Evolutionary conservation across 192 early-diverging fungal species (phyloP), one percentile per base, ranked within the genome.

Genomic region (Umbelopsis isabellina): DNA sequence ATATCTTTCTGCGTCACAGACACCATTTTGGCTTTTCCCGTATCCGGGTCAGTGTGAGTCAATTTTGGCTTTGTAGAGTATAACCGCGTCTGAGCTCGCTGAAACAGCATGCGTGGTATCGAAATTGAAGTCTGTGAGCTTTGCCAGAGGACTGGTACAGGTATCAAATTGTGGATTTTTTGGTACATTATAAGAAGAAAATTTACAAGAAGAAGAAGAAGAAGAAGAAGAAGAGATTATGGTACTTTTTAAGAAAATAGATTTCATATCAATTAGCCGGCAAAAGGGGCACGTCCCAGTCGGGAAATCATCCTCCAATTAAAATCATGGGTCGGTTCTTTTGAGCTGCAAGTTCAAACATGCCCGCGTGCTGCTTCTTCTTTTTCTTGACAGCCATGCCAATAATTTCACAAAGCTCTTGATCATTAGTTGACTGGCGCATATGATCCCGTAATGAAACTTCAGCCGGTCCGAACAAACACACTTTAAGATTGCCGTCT

Each of bases 271-370:
- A 16, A 50, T n/a, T 48, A 12, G 20, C 4, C 22, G 23, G 4
- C 11, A 15, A 21, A 49, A 30, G 18, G 18, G 13, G 4, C 37
- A n/a, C 21, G 10, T 20, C 35, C 23, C 50, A 8, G 48, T 23
- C 25, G 16, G 23, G 0, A 46, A 13, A 51, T 82, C 80, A 97
- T 46, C 95, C 97, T 20, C 95, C 95, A 80, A 98, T 98, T 16
- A 92, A 79, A 49, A 95, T 94, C 97, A 98, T 98, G 21, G 97
- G 95, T 22, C 95, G 80, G 78, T 97, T 98, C 25, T 93, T 93
- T 80, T 90, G 80, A 46, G 87, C 82, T 18, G 91, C 88, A 33
- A 98, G 80, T 51, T 91, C 89, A 66, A 89, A 87, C 87, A 97
- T 90, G 61, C 95, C 97, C n/a, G 97, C 95, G 80, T 98, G 97